These are phyloP conservation scores for Sphaerobolus stellatus DNA, from an alignment of 1,284 basidiomycete genomes.

Conservation along the genomic window DNA sequence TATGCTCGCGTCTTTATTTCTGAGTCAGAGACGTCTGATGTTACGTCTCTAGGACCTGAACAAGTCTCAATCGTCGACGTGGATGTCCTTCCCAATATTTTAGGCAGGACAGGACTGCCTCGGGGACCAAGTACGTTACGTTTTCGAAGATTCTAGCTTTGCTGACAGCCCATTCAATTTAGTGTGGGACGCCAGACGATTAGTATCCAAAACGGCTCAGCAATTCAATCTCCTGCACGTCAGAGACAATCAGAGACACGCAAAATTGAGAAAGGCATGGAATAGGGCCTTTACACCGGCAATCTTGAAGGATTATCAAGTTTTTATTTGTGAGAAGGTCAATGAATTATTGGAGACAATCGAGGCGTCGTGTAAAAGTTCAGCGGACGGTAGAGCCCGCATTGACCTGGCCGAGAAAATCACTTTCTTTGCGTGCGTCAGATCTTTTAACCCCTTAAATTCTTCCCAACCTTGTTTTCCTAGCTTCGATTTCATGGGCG, in stretches of 20 bases:
- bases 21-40: too few relatives aligned
- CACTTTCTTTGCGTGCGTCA: not conserved
- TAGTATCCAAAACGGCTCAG: not conserved
- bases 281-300: not conserved
- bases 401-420: not conserved
- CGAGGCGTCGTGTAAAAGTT: not conserved
- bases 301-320: not conserved
- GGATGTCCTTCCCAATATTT: not conserved
- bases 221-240: not conserved
- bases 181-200: slow-evolving; percentile 1
- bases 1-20: too few relatives aligned
- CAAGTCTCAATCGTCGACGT: not conserved
- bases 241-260: not conserved
- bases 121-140: not conserved
- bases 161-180: not conserved
- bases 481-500: not conserved
- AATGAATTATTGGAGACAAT: not conserved
- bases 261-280: not conserved
- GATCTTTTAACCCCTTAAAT: not conserved
- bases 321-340: not conserved
- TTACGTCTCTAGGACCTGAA: not conserved
- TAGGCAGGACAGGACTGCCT: not conserved
- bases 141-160: not conserved
- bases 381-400: not conserved
- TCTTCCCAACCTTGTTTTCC: not conserved